Conservation (phyloP, 306 rosid species). For the Sesbania bispinosa region DNA sequence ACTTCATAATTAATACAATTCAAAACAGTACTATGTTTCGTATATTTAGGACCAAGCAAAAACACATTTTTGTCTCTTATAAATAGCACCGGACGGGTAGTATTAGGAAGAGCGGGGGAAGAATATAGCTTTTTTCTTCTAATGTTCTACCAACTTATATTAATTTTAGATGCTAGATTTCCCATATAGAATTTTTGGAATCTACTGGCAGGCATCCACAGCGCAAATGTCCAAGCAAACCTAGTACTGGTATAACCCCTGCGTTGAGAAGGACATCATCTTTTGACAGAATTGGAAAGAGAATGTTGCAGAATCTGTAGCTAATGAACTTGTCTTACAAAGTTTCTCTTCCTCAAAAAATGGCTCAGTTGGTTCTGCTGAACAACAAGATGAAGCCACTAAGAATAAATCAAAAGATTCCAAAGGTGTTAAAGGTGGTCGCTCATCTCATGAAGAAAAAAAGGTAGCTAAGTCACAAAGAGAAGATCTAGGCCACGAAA, state of each 20-base stretch:
- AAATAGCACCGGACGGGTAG: too few relatives aligned
- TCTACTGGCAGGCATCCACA: constrained; percentile 60
- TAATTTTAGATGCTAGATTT: constrained; percentile 11
- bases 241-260: constrained; percentile 39
- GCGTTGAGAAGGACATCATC: constrained; percentile 90
- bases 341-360: constrained; percentile 68
- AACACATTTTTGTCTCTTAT: too few relatives aligned
- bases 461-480: constrained; percentile 74
- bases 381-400: constrained; percentile 71
- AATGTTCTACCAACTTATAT: not conserved
- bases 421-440: constrained; percentile 71
- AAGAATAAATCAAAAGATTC: constrained; percentile 80
- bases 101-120: not conserved
- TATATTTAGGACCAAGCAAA: too few relatives aligned
- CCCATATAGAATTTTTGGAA: constrained; percentile 25
- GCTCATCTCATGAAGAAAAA: constrained; percentile 90
- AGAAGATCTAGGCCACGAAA: constrained; percentile 89
- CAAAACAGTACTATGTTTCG: too few relatives aligned
- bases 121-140: not conserved
- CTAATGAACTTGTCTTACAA: constrained; percentile 90
- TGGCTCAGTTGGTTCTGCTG: constrained; percentile 55
- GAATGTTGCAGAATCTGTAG: constrained; percentile 94
- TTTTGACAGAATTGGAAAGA: constrained; percentile 95
- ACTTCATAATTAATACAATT: too few relatives aligned
- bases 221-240: constrained; percentile 42